These are phyloP conservation scores for Aspergillus homomorphus DNA, from an alignment of 495 filamentous ascomycete species.

Conservation along the genomic window DNA sequence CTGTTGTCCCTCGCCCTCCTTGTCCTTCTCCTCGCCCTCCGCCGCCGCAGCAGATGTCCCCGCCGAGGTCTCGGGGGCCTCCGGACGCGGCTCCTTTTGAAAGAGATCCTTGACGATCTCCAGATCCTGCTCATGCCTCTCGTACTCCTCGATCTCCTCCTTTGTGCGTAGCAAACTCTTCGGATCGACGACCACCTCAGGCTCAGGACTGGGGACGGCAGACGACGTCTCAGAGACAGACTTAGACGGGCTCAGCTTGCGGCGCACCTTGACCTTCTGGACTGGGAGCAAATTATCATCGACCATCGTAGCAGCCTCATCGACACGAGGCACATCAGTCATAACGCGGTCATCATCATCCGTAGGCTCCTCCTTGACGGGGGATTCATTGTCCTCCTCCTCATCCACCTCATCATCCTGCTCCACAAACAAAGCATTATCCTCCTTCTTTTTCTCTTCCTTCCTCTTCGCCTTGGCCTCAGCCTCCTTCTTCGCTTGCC, in stretches of 20 bases:
- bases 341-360: slow-evolving; percentile 41
- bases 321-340: slow-evolving; percentile 30
- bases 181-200: slow-evolving; percentile 25
- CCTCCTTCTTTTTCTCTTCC: slow-evolving; percentile 16
- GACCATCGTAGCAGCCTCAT: slow-evolving; percentile 18
- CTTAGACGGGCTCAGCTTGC: slow-evolving; percentile 24
- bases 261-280: slow-evolving; percentile 40
- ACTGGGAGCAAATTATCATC: slow-evolving; percentile 41
- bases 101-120: slow-evolving; percentile 37
- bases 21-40: slow-evolving; percentile 16
- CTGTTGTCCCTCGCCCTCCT: slow-evolving; percentile 13
- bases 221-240: slow-evolving; percentile 15
- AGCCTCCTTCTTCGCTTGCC: slow-evolving; percentile 38
- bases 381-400: slow-evolving; percentile 18
- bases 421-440: slow-evolving; percentile 28
- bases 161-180: slow-evolving; percentile 40
- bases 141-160: slow-evolving; percentile 48
- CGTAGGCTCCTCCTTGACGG: slow-evolving; percentile 45
- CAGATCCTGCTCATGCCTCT: slow-evolving; percentile 42
- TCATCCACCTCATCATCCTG: slow-evolving; percentile 24
- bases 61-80: slow-evolving; percentile 16
- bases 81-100: slow-evolving; percentile 20
- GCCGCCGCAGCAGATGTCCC: slow-evolving; percentile 10
- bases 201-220: slow-evolving; percentile 12
- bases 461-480: not conserved